Base-by-base conservation (phyloP, 31 red algal genomes). In the Odonthalia washingtoniensis region DNA sequence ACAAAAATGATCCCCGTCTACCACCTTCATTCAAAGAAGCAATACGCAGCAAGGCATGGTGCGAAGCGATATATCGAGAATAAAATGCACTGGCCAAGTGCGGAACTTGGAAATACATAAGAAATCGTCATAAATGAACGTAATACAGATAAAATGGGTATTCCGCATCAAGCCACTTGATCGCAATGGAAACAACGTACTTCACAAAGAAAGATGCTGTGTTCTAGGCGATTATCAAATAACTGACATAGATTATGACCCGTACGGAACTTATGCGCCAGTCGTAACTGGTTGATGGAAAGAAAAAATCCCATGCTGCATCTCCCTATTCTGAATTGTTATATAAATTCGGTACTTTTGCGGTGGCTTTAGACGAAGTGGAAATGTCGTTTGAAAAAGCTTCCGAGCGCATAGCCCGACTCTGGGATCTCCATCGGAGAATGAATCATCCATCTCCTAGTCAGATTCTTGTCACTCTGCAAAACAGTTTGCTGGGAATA, bases 21-120 rank as follows among this genome's bases (percentile, higher is more conserved):
- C 49, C 49, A 57, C 9, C 49, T 21, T 9, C 9, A 9, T 57
- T 57, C 49, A 57, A 9, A 21, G 49, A 57, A 9, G 49, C 49
- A 14, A 21, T 57, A 21, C 49, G 49, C 9, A 9, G 21, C 21
- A 57, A 57, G 21, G 49, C 35, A 38, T 75, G 30, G 72, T 9
- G 72, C 5, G 16, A 75, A n/a, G 72, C 16, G 40, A 75, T 75
- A 26, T 27, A 75, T 40, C n/a, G 30, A 26, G 72, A 75, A 75
- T 75, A 75, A 3, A 38, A 33, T 3, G 35, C 72, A 41, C 16
- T 75, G 5, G 24, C 26, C 26, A 36, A 42, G 5, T 26, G 72
- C 36, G 17, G 9, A 26, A 75, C 72, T 27, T 75, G 0, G 16
- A 75, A 3, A 42, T 75, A 75, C 40, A 40, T 75, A 27, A 18